Percentiles rank a stretch among this genome's conserved stretches.
phyloP scores from a whole-genome alignment of 805 yeast genomes.

The Candida lessepsii region DNA sequence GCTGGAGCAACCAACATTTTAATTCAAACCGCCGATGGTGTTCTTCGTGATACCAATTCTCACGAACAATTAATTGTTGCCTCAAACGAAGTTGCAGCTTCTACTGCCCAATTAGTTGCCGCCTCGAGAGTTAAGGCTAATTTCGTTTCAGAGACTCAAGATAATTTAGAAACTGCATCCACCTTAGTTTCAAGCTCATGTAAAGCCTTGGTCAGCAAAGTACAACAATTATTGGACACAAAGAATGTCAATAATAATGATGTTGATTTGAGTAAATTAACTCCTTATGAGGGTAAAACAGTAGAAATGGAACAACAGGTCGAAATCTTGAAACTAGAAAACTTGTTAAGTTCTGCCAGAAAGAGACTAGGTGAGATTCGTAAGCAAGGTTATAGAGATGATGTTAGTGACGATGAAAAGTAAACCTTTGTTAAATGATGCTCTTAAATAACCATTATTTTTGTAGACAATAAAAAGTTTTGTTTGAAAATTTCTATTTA shows the following conservation, averaged over 20 bases:
- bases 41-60: slow-evolving; percentile 57
- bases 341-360: slow-evolving; percentile 66
- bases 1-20: slow-evolving; percentile 80
- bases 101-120: slow-evolving; percentile 89
- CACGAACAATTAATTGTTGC: slow-evolving; percentile 87
- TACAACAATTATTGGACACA: slow-evolving; percentile 54
- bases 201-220: slow-evolving; percentile 65
- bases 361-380: slow-evolving; percentile 83
- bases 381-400: slow-evolving; percentile 71
- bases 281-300: slow-evolving; percentile 79
- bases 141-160: slow-evolving; percentile 74
- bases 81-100: slow-evolving; percentile 87
- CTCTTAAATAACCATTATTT: no score
- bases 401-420: slow-evolving; percentile 51
- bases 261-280: slow-evolving; percentile 64
- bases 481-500: no score
- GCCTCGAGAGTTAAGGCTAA: slow-evolving; percentile 86
- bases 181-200: slow-evolving; percentile 75
- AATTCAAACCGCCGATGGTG: slow-evolving; percentile 85
- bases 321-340: slow-evolving; percentile 79
- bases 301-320: slow-evolving; percentile 93
- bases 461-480: no score
- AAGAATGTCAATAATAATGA: slow-evolving; percentile 34
- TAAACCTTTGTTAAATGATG: not conserved
- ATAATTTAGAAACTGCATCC: slow-evolving; percentile 65